phyloP scores from a whole-genome alignment of 2,329 filamentous ascomycete species.

The Hansfordia pulvinata region DNA sequence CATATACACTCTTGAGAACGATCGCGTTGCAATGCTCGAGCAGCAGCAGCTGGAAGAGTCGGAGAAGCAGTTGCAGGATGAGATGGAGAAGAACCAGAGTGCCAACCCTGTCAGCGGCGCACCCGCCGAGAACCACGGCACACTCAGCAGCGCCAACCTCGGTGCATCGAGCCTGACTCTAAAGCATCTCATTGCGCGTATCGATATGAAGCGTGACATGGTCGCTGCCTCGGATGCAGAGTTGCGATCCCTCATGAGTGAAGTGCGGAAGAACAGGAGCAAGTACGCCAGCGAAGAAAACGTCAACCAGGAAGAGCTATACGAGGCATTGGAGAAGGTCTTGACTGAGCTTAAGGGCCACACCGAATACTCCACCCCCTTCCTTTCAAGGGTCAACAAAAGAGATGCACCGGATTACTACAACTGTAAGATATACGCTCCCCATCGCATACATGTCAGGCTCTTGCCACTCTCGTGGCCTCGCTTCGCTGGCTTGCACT shows the following conservation, averaged over 20 bases:
- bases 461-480: too few relatives aligned
- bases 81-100: conserved; percentile 61
- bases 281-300: conserved; percentile 99
- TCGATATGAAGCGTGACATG: conserved; percentile 82
- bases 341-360: conserved; percentile 93
- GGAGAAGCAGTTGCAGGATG: conserved; percentile 88
- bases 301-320: conserved; percentile 92
- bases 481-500: too few relatives aligned
- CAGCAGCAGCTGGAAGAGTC: conserved; percentile 95
- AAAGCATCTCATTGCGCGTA: conserved; percentile 91
- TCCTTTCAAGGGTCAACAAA: conserved; percentile 89
- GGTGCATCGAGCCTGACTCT: conserved; percentile 91
- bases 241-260: conserved; percentile 83
- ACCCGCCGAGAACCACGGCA: conserved; percentile 60
- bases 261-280: conserved; percentile 93
- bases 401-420: conserved; percentile 95
- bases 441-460: too few relatives aligned
- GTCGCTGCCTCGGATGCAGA: conserved; percentile 90
- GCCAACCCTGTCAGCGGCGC: conserved; percentile 33
- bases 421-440: conserved; percentile 48
- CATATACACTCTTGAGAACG: conserved; percentile 91
- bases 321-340: conserved; percentile 93
- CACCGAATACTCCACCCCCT: conserved; percentile 94
- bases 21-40: conserved; percentile 91
- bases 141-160: conserved; percentile 83